Base-by-base conservation (phyloP, 2,329 filamentous ascomycete genomes). In the Raffaelea ambrosiae region DNA sequence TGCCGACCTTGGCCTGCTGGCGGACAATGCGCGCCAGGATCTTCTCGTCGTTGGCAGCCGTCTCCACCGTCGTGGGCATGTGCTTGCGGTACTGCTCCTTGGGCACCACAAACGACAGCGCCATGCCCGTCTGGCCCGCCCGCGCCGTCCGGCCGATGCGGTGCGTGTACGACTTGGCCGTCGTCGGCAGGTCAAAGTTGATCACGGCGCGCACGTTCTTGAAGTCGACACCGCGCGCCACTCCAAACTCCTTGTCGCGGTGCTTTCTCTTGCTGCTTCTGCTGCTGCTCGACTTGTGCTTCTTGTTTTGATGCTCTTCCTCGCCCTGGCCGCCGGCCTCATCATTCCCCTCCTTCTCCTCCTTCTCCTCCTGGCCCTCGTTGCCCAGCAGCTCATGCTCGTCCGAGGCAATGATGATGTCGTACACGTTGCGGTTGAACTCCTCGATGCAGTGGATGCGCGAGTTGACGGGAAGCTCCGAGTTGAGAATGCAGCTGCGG, bases 191-290 rank as follows among this genome's bases (percentile, higher is more conserved):
- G 65, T 98, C 93, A 64, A 98, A 98, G 69, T 98, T 98, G 62
- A 98, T 81, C 21, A 98, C 90, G 53, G 87, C 89, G 3, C 88
- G 83, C 47, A 98, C 90, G 60, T 96, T 91, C 59, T 93, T 84
- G 71, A 98, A 98, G 66, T 98, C 93, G 57, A 98, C 94, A 49
- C 91, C 93, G 58, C 93, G 81, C 11, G 90, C 91, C n/a, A 98
- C 84, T 18, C 93, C 90, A 59, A 93, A 98, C 60, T 98, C 93
- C 54, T 86, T 84, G 59, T 94, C 86, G 26, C 71, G 73, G 7
- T 29, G 7, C 26, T 57, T 81, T 83, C 5, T n/a, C n/a, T n/a
- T n/a, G n/a, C n/a, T n/a, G n/a, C n/a, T n/a, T 73, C 69, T 16
- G 21, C 20, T 10, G 16, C 38, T 18, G 41, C 7, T n/a, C 22